Base-by-base conservation (phyloP, 345 rosid genomes). In the Reutealis trisperma region DNA sequence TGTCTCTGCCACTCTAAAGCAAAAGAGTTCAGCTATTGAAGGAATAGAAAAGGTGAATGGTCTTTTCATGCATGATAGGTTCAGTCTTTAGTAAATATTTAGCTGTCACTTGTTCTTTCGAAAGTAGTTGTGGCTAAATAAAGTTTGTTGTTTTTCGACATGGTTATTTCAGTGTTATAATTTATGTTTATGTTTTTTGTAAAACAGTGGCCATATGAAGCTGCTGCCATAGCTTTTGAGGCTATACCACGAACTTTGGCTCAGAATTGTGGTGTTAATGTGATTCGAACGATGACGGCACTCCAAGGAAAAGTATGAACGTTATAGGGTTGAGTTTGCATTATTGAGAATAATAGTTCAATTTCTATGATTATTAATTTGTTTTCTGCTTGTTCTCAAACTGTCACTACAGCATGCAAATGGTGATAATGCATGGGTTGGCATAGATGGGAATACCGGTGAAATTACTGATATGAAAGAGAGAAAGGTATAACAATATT, bases 391-490 rank as follows among this genome's bases (percentile, higher is more conserved):
- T 75, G 42, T 21, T 70, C 25, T 41, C 22, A 32, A 79, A 72
- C 5, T 72, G 30, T 81, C 54, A 37, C 73, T 59, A 37, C 80
- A 95, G 98, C 99, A 95, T 65, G 99, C 99, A 66, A 95, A 89
- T 83, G 98, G 99, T 34, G 98, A 95, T 81, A 93, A 95, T 83
- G 97, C 99, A 63, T 95, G 99, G 98, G 81, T 82, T 30, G 99
- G 98, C 86, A 93, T 95, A 19, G 97, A 93, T 57, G 99, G 99
- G 41, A 93, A 88, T 82, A 87, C 97, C 5, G 99, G 99, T 77
- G 98, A 87, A 68, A 86, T 95, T 71, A 79, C 93, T 66, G 97
- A 95, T 88, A 90, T 92, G 99, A 93, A 92, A 84, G 98, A 93
- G 80, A 78, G 77, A 64, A 90, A 95, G 93, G 99, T 88, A 85